Percentiles rank a stretch among this genome's conserved stretches.
phyloP scores from a whole-genome alignment of 768 basidiomycete species.

The Naganishia randhawae region DNA sequence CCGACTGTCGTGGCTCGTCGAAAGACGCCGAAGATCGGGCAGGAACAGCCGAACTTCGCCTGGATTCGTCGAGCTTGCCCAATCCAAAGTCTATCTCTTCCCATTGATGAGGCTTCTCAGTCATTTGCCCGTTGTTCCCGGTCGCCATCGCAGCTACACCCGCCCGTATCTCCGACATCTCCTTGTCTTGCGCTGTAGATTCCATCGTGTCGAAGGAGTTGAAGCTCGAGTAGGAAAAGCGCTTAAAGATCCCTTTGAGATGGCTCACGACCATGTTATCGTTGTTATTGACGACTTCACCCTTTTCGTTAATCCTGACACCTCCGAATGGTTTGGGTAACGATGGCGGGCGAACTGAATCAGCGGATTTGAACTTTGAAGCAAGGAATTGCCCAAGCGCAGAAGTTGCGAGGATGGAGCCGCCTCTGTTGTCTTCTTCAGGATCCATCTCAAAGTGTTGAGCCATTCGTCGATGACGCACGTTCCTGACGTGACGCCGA shows the following conservation, averaged over 20 bases:
- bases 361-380: background rate
- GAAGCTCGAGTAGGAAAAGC: constrained; percentile 18
- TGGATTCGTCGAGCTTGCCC: constrained; percentile 44
- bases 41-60: constrained; percentile 28
- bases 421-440: constrained; percentile 6
- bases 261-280: constrained; percentile 3
- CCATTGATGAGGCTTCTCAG: constrained; percentile 38
- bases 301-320: constrained; percentile 20
- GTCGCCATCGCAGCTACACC: background rate
- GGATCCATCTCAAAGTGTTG: constrained; percentile 38
- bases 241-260: constrained; percentile 33
- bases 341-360: background rate
- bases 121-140: background rate
- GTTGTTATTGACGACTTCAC: constrained; percentile 11
- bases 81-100: constrained; percentile 51
- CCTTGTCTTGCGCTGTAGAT: constrained; percentile 25
- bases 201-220: constrained; percentile 21
- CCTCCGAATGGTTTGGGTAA: constrained; percentile 26
- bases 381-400: constrained; percentile 20
- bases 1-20: constrained; percentile 13
- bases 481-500: constrained; percentile 38
- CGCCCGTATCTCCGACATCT: constrained; percentile 35
- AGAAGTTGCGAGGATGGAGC: background rate
- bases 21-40: constrained; percentile 17
- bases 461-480: constrained; percentile 43